phyloP scores from a whole-genome alignment of 768 basidiomycete genomes.

The Leccinum variicolor region DNA sequence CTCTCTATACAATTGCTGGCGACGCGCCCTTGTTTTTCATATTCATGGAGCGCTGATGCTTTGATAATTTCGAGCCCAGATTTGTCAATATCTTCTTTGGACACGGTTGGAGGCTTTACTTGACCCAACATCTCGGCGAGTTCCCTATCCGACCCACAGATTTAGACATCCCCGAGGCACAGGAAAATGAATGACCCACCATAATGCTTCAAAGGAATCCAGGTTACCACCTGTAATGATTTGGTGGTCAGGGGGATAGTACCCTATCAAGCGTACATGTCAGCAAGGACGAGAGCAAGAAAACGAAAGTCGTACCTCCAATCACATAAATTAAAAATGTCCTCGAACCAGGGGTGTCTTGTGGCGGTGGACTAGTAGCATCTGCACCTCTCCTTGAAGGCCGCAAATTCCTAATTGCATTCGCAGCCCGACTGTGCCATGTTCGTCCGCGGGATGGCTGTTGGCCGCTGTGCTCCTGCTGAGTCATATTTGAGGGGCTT shows the following conservation, averaged over 20 bases:
- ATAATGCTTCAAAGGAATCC: constrained; percentile 76
- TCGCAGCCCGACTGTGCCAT: constrained; percentile 64
- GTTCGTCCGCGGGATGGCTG: constrained; percentile 34
- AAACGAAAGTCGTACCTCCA: constrained; percentile 48
- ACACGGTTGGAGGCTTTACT: constrained; percentile 77
- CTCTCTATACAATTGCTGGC: constrained; percentile 76
- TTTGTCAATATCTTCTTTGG: constrained; percentile 81
- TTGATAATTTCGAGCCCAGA: constrained; percentile 78
- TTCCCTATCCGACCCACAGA: constrained; percentile 44
- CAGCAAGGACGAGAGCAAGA: neutral
- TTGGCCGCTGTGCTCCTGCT: constrained; percentile 14
- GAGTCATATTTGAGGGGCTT: constrained; percentile 9
- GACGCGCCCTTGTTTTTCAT: constrained; percentile 61
- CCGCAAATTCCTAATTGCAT: constrained; percentile 55
- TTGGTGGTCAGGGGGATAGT: constrained; percentile 87
- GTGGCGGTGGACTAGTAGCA: constrained; percentile 19
- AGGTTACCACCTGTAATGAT: constrained; percentile 79
- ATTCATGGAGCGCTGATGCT: constrained; percentile 42
- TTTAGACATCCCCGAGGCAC: neutral
- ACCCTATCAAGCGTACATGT: constrained; percentile 47
- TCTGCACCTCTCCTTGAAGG: constrained; percentile 31
- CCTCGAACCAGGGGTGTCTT: constrained; percentile 31
- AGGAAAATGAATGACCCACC: constrained; percentile 42
- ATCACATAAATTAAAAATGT: constrained; percentile 92
- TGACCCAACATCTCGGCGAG: constrained; percentile 82